Evolutionary conservation across 129 eudicot genomes (phyloP), one percentile per base, ranked within the genome.

Genomic region (Helianthus annuus): DNA sequence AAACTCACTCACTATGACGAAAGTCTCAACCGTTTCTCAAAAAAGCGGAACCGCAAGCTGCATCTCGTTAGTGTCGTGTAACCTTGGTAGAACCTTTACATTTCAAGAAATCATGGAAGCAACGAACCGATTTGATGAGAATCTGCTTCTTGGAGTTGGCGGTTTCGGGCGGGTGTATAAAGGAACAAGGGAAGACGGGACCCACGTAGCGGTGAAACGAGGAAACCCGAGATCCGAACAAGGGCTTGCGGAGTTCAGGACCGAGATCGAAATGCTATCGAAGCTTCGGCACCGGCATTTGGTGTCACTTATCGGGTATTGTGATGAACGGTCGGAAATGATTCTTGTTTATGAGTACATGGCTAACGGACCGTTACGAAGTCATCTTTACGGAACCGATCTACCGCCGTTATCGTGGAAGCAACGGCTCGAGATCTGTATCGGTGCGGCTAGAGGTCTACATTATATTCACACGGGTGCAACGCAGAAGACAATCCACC

Each of bases 401-500:
- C 76, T 78, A 42, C 94, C 89, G 0, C 83, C 91, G 0, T 66
- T 90, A 38, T 70, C 81, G 7, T 90, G 94, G 94, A 90, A 83
- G 82, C 82, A 87, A 68, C 68, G 97, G 2, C 65, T 90, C 16
- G 94, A 87, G 73, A 76, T 75, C 11, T 90, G 91, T 78, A 87
- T 90, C 15, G 97, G 97, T 15, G 87, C 97, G 0, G 97, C 97
- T 14, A 58, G 91, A 15, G 97, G 97, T 45, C 82, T 90, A 51
- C 97, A 90, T 65, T 90, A 90, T 64, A 94, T 90, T 36, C 97
- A 90, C 54, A 90, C 97, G 14, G 97, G 97, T 9, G 90, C 91
- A 7, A 79, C 83, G 29, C 75, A 80, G 4, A 89, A 89, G 52
- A 87, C 87, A 65, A 90, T 90, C 64, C 97, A 90, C 69, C 71